Percentiles rank a stretch among this genome's conserved stretches.
Evolutionary conservation across 352 stramenopile genomes (phyloP).

Genomic region (Globisporangium abappressorium): DNA sequence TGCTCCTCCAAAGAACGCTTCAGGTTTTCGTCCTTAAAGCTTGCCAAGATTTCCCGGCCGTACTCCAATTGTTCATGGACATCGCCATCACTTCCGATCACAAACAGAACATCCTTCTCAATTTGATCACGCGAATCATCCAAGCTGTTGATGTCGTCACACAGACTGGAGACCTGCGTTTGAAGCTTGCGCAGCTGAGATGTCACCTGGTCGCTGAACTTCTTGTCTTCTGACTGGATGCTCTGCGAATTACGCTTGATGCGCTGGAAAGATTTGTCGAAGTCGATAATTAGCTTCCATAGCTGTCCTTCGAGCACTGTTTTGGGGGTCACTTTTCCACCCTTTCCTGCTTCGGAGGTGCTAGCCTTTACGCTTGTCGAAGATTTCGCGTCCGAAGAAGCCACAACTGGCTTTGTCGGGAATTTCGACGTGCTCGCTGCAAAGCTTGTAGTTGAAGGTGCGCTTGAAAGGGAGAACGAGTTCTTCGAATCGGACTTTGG

Average conservation of each 20-base stretch:
- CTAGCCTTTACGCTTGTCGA: neutral
- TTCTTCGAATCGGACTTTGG: slow-evolving; percentile 19
- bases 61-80: slow-evolving; percentile 79
- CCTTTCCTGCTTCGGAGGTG: slow-evolving; percentile 2
- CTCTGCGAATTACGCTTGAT: slow-evolving; percentile 39
- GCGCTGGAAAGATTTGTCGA: slow-evolving; percentile 55
- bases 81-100: slow-evolving; percentile 74
- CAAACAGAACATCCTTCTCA: slow-evolving; percentile 70
- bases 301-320: slow-evolving; percentile 56
- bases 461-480: slow-evolving; percentile 32
- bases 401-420: neutral
- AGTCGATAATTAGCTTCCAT: slow-evolving; percentile 72
- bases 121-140: slow-evolving; percentile 58
- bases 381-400: neutral
- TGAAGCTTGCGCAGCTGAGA: slow-evolving; percentile 35
- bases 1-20: slow-evolving; percentile 67
- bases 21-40: slow-evolving; percentile 59
- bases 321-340: slow-evolving; percentile 24
- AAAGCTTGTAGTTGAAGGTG: slow-evolving; percentile 15
- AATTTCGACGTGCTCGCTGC: slow-evolving; percentile 4
- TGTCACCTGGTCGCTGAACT: slow-evolving; percentile 23
- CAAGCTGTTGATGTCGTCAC: slow-evolving; percentile 48
- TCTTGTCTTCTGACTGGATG: slow-evolving; percentile 36
- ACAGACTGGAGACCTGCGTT: slow-evolving; percentile 34
- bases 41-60: slow-evolving; percentile 60